phyloP scores from a whole-genome alignment of 2,329 filamentous ascomycete species.

The Emmonsiellopsis sp. region DNA sequence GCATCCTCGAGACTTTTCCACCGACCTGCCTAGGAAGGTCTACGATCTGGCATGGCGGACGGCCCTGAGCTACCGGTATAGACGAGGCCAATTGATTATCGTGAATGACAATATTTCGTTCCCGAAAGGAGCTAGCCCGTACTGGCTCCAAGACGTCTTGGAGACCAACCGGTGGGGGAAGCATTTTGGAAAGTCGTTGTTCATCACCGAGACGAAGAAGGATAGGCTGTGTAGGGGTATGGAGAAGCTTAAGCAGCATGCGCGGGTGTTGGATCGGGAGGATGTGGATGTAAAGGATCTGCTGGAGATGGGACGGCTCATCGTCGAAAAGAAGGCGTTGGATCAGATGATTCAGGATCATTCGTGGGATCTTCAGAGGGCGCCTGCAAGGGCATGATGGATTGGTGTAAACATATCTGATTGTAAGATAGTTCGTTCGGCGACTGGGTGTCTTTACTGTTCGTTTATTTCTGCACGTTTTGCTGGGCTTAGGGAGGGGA shows the following conservation, averaged over 20 bases:
- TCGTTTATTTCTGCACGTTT: background rate
- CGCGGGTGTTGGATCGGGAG: slow-evolving; percentile 57
- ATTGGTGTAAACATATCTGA: slow-evolving; percentile 9
- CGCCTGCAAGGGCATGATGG: slow-evolving; percentile 26
- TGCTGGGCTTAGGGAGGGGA: background rate
- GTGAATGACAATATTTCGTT: slow-evolving; percentile 67
- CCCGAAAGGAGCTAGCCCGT: slow-evolving; percentile 42
- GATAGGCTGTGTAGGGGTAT: slow-evolving; percentile 59
- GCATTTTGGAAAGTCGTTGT: slow-evolving; percentile 58
- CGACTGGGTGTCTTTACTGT: background rate
- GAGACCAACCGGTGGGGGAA: slow-evolving; percentile 60
- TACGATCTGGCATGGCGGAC: slow-evolving; percentile 96
- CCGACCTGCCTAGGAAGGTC: slow-evolving; percentile 72
- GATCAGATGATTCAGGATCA: slow-evolving; percentile 64
- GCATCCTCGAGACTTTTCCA: slow-evolving; percentile 81
- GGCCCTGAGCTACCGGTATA: slow-evolving; percentile 83
- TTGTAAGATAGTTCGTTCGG: slow-evolving; percentile 6
- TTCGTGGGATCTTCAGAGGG: slow-evolving; percentile 30
- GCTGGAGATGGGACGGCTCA: slow-evolving; percentile 70
- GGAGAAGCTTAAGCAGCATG: slow-evolving; percentile 54
- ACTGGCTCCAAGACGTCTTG: slow-evolving; percentile 60
- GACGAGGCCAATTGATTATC: slow-evolving; percentile 75
- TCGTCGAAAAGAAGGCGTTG: slow-evolving; percentile 77
- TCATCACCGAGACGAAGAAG: slow-evolving; percentile 57
- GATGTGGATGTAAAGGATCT: slow-evolving; percentile 95